A percentile compares a stretch with the other conserved stretches of the same genome.
Conservation (phyloP, 2,329 filamentous ascomycete genomes). For the Fusarium burgessii region DNA sequence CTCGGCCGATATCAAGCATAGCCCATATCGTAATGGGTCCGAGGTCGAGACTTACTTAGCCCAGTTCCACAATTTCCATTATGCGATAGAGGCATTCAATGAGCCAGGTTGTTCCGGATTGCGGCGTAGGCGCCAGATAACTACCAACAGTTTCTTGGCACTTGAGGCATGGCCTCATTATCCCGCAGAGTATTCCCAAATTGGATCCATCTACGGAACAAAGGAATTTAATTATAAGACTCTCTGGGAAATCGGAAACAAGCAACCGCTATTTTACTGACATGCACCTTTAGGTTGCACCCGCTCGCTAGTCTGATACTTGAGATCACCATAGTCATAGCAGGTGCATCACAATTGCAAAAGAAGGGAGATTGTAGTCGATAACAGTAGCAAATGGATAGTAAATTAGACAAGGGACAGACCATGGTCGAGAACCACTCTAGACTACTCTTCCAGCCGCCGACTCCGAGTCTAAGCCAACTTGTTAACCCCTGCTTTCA, state of each 20-base stretch:
- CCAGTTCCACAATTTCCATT: constrained; percentile 25
- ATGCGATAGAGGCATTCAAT: constrained; percentile 61
- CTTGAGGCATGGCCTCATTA: not conserved
- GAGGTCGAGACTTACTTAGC: constrained; percentile 15
- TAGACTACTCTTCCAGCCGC: not conserved
- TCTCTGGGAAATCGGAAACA: not conserved
- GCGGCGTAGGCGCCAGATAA: constrained; percentile 52
- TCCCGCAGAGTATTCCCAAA: constrained; percentile 7
- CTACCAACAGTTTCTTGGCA: constrained; percentile 11
- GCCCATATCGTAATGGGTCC: constrained; percentile 8
- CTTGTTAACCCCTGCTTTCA: constrained; percentile 3
- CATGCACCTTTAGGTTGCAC: not conserved
- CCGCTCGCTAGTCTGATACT: not conserved
- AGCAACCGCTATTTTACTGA: not conserved
- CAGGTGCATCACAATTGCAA: not conserved
- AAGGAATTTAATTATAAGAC: not conserved
- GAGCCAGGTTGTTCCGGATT: constrained; percentile 65
- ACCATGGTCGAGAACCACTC: not conserved
- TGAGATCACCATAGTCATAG: not conserved
- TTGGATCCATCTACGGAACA: not conserved
- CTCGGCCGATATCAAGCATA: constrained; percentile 17
- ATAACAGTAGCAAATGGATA: not conserved
- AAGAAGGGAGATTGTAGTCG: not conserved
- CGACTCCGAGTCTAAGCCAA: not conserved
- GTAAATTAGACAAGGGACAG: not conserved